These are phyloP conservation scores for Puya raimondii DNA, from an alignment of 176 grass and related monocot species.

Conservation along the genomic window DNA sequence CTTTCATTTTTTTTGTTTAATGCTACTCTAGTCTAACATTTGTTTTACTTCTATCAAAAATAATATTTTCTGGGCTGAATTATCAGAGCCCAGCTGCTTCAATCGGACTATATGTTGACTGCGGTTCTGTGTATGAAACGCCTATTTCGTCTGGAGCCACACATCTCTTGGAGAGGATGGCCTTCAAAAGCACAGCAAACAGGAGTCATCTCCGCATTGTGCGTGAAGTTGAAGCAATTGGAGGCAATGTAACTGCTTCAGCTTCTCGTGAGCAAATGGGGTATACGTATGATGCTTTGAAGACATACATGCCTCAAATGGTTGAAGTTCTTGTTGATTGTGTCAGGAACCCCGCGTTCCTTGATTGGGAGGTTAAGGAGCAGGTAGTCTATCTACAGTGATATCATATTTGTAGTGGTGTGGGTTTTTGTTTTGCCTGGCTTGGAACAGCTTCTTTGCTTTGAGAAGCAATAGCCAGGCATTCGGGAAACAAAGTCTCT, in stretches of 20 bases:
- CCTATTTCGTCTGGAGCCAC: conserved; percentile 44
- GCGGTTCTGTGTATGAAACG: conserved; percentile 74
- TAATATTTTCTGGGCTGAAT: conserved; percentile 13
- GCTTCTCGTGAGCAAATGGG: conserved; percentile 80
- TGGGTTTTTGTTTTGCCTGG: no score
- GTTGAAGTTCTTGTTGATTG: conserved; percentile 62
- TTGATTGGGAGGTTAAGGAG: conserved; percentile 42
- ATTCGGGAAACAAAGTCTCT: no score
- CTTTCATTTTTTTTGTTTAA: conserved; percentile 12
- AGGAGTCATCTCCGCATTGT: conserved; percentile 64
- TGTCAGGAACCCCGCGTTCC: conserved; percentile 39
- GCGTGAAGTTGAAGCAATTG: conserved; percentile 71
- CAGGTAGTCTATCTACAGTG: conserved; percentile 32
- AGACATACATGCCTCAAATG: conserved; percentile 56
- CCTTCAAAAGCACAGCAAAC: conserved; percentile 69
- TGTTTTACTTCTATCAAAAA: not conserved
- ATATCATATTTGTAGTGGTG: not conserved
- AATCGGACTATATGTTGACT: conserved; percentile 74
- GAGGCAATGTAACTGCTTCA: conserved; percentile 60
- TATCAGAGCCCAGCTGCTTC: conserved; percentile 50
- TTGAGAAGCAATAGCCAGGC: no score
- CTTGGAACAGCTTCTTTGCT: no score
- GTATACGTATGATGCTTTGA: conserved; percentile 79
- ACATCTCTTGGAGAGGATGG: conserved; percentile 75
- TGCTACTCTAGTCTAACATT: not conserved